Percentiles rank a stretch among this genome's conserved stretches.
Conservation (phyloP, 164 flowering plant species). For the Aristolochia californica region DNA sequence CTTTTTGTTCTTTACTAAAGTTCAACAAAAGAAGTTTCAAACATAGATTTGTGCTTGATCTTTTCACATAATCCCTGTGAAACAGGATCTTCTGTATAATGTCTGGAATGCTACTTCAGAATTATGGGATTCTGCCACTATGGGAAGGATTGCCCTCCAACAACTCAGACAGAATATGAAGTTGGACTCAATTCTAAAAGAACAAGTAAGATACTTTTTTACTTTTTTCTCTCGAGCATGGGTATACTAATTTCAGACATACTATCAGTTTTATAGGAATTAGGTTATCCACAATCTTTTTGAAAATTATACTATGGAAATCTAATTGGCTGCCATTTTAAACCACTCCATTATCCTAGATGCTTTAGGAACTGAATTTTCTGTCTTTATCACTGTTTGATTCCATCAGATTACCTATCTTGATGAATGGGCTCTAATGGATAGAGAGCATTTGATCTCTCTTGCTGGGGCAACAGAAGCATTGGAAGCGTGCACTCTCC, state of each 20-base stretch:
- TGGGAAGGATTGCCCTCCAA: constrained; percentile 50
- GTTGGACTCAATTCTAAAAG: constrained; percentile 44
- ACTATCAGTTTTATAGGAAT: not conserved
- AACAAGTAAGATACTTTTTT: constrained; percentile 39
- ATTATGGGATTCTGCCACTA: constrained; percentile 51
- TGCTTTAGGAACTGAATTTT: constrained; percentile 4
- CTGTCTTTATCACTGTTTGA: constrained; percentile 8
- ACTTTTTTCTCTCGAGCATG: too few relatives aligned
- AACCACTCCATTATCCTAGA: not conserved
- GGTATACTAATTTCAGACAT: not conserved
- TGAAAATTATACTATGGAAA: not conserved
- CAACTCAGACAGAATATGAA: constrained; percentile 56
- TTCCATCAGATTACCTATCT: constrained; percentile 52
- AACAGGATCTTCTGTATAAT: constrained; percentile 56
- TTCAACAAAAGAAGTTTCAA: too few relatives aligned
- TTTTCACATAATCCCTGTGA: not conserved
- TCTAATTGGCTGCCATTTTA: not conserved
- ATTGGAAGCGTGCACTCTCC: constrained; percentile 76
- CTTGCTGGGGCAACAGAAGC: constrained; percentile 56
- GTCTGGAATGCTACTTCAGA: constrained; percentile 48
- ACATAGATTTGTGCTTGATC: too few relatives aligned
- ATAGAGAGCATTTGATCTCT: constrained; percentile 61
- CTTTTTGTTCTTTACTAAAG: not conserved
- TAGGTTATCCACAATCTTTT: not conserved
- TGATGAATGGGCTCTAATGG: constrained; percentile 71